phyloP scores from a whole-genome alignment of 176 grass and related monocot species.

The Guadua angustifolia region DNA sequence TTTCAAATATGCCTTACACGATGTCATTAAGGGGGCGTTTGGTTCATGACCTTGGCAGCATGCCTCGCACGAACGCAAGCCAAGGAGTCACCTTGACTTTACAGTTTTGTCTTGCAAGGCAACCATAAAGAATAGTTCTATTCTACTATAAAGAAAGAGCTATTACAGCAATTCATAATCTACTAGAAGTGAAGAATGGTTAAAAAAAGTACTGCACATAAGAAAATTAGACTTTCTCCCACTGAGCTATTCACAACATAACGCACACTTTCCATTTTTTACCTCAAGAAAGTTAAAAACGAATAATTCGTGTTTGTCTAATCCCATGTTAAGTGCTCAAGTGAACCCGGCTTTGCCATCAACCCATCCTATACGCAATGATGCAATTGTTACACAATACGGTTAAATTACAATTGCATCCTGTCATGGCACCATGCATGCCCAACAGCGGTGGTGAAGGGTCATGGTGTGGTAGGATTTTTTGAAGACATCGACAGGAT shows the following conservation, averaged over 20 bases:
- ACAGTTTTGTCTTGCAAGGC: background rate
- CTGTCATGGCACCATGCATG: background rate
- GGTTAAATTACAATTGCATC: background rate
- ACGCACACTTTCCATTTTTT: background rate
- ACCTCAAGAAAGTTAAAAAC: background rate
- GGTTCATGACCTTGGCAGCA: background rate
- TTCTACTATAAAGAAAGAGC: too few relatives aligned
- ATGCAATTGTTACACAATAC: background rate
- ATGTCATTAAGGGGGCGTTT: background rate
- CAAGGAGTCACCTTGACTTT: background rate
- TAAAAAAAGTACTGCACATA: too few relatives aligned
- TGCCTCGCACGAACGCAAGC: background rate
- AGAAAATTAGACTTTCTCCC: too few relatives aligned
- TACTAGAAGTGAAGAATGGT: too few relatives aligned
- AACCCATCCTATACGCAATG: background rate
- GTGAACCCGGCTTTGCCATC: background rate
- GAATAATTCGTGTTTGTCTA: background rate
- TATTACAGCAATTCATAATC: too few relatives aligned
- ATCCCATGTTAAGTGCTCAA: background rate
- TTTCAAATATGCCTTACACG: background rate
- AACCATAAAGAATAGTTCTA: background rate
- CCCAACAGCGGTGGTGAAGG: background rate
- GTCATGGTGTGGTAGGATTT: background rate
- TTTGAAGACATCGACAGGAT: background rate
- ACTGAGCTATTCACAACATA: too few relatives aligned